Conservation (phyloP, 352 stramenopile species). For the Globisporangium iwayamae region DNA sequence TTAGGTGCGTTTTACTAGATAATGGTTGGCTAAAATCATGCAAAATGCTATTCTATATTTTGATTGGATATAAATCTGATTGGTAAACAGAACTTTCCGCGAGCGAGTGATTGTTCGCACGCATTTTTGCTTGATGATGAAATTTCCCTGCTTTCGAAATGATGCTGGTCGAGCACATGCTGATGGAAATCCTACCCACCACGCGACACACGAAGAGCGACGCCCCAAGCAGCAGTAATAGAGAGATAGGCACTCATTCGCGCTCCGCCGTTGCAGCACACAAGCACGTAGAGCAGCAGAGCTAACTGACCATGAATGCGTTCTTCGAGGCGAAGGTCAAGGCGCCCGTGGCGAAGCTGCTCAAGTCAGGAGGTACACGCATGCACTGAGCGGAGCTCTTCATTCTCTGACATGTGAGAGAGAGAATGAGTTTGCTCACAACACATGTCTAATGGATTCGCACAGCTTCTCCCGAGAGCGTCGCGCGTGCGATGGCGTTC, state of each 20-base stretch:
- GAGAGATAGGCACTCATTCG: not conserved
- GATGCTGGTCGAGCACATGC: too few species aligned
- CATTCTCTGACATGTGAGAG: not conserved
- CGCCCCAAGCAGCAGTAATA: not conserved
- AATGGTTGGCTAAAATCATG: not conserved
- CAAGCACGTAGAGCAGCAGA: not conserved
- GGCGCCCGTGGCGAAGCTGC: constrained; percentile 36
- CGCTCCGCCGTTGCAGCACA: not conserved
- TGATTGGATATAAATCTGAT: not conserved
- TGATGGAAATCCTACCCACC: not conserved
- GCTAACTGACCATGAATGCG: constrained; percentile 1
- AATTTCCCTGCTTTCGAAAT: not conserved
- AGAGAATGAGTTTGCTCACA: not conserved
- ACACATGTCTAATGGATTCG: not conserved
- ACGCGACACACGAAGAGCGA: not conserved
- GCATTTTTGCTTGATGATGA: not conserved
- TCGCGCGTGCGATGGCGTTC: constrained; percentile 77
- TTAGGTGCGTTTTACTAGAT: not conserved
- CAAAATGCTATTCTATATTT: not conserved
- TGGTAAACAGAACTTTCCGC: not conserved
- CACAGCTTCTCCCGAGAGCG: constrained; percentile 63
- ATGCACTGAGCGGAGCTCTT: not conserved
- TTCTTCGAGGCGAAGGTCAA: constrained; percentile 72
- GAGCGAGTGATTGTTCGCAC: too few species aligned
- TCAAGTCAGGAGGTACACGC: constrained; percentile 8